A percentile compares a stretch with the other conserved stretches of the same genome.
phyloP scores from a whole-genome alignment of 371 early-diverging fungal species.

The Lichtheimia corymbifera region DNA sequence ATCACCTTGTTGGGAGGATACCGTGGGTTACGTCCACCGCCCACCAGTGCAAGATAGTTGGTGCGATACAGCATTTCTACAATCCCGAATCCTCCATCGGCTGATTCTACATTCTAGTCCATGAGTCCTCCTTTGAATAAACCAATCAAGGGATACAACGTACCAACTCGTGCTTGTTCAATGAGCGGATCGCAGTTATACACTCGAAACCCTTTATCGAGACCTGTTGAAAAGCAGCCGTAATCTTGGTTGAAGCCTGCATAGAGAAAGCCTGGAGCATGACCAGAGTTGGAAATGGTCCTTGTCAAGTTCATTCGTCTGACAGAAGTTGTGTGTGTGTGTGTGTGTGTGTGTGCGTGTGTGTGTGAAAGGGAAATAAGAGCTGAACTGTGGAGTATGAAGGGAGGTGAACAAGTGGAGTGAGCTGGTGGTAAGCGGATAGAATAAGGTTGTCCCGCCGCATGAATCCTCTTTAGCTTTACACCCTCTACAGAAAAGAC shows the following conservation, averaged over 20 bases:
- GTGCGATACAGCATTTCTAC: conserved; percentile 96
- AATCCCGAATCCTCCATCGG: conserved; percentile 86
- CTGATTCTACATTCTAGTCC: conserved; percentile 58
- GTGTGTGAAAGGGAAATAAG: too few species aligned
- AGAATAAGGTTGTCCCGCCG: too few species aligned
- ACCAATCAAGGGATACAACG: neutral
- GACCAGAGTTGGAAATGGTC: conserved; percentile 46
- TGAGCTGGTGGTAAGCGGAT: too few species aligned
- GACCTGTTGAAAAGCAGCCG: conserved; percentile 93
- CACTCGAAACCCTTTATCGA: conserved; percentile 86
- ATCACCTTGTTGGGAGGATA: conserved; percentile 92
- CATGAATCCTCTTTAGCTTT: too few species aligned
- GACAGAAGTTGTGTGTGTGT: neutral
- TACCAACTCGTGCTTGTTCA: conserved; percentile 82
- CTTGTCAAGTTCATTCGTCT: conserved; percentile 60
- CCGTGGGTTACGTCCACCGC: conserved; percentile 88
- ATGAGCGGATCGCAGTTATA: conserved; percentile 93
- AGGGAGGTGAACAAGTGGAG: too few species aligned
- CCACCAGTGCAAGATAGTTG: conserved; percentile 92
- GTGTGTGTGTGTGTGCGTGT: too few species aligned
- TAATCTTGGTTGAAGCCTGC: conserved; percentile 83
- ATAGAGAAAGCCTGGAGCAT: conserved; percentile 63
- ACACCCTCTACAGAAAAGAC: too few species aligned
- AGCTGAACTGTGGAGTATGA: too few species aligned
- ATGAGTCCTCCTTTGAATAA: neutral